Evolutionary conservation across 768 basidiomycete genomes (phyloP), one percentile per base, ranked within the genome.

Genomic region (Rhodotorula diobovata): DNA sequence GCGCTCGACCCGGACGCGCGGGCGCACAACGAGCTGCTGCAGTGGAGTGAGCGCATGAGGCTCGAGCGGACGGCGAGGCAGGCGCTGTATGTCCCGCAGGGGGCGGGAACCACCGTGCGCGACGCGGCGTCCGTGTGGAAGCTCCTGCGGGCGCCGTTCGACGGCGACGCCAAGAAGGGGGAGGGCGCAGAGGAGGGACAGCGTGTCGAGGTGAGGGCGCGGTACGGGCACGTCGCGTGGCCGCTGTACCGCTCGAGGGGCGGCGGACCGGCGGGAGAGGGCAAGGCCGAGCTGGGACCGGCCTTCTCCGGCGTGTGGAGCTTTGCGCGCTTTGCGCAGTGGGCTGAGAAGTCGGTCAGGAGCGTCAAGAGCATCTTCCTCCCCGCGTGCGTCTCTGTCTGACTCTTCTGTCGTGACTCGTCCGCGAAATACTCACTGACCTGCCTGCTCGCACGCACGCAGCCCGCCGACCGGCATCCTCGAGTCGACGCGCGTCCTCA

Each of bases 201-300:
- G 41, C 41, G 41, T 12, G 56, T 68, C 32, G 55, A 62, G 20
- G 41, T 75, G 50, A 37, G 23, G 35, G 73, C 70, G 18, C n/a
- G 58, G 46, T 58, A 69, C 16, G 73, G 73, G 20, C 70, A 71
- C 30, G 63, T 75, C 10, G 46, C 51, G 18, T 71, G 67, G 63
- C 73, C 73, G 39, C 28, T 70, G 30, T 74, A 65, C n/a, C n/a
- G 39, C 16, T 20, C 56, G 34, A 21, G 56, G 35, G 35, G 25
- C 35, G 37, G 3, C 35, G 51, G 9, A 0, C 14, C 14, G 3
- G 41, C 6, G 3, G 20, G 7, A 8, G 41, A 3, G 18, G 57
- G 9, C 18, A 4, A 34, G 14, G 1, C 23, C 20, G 69, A 39
- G 23, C 15, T 62, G 28, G 64, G 55, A 28, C 57, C 65, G 11